Base-by-base conservation (phyloP, 495 filamentous ascomycete genomes). In the Achaetomiella virescens region DNA sequence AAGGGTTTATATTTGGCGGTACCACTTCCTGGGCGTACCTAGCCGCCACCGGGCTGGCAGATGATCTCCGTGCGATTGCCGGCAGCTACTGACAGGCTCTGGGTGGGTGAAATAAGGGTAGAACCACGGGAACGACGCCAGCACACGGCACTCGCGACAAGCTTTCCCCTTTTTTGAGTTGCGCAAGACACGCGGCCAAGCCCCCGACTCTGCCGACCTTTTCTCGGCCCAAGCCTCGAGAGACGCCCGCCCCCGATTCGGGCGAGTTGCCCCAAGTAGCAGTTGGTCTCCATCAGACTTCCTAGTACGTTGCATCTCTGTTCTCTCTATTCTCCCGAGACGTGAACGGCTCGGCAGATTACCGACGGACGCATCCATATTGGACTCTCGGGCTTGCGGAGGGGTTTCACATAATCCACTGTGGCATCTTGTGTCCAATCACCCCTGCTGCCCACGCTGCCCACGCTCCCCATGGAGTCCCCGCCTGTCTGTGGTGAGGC, bases 331-430 rank as follows among this genome's bases (percentile, higher is more conserved):
- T 14, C 35, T 24, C 20, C 42, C 25, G 43, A 43, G 31, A 40
- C 18, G 33, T 37, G 37, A 38, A 25, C 49, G 52, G 65, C 65
- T 67, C 70, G 69, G 72, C 70, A 72, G 66, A 68, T 74, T 63
- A 53, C 51, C 56, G 63, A 60, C 57, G 38, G 56, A 50, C 54
- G 56, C 58, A 55, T 64, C 59, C 60, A 68, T 59, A 66, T 67
- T 68, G 60, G 55, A 47, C 48, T 49, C 59, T 74, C 74, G 74
- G 74, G 60, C 68, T 65, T 74, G 64, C 74, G 74, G 74, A 76
- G 68, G 64, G 36, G 55, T 55, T 52, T 66, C 61, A 62, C 51
- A 44, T 25, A 67, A 64, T 57, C 65, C 63, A 63, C 61, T 61
- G 35, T 59, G 48, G 44, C 40, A 52, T 17, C 20, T 55, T 61